Evolutionary conservation across 768 basidiomycete species (phyloP).

Genomic region (Chlorophyllum brunneum): DNA sequence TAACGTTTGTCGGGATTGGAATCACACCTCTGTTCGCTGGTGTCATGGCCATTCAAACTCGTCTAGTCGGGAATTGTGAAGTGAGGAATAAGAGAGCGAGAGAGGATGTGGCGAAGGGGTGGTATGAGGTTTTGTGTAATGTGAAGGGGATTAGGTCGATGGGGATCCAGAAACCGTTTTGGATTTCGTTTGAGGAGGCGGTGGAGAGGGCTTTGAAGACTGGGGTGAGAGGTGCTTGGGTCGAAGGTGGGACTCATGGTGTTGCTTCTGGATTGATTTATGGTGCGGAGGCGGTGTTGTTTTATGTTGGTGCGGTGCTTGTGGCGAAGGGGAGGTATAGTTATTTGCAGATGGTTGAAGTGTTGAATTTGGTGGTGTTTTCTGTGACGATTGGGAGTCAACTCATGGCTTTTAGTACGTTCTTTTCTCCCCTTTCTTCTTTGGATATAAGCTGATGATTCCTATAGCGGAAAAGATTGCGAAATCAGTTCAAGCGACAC

Average conservation of each 20-base stretch:
- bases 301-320: constrained; percentile 88
- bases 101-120: constrained; percentile 79
- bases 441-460: background rate
- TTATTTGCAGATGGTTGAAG: constrained; percentile 87
- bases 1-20: constrained; percentile 86
- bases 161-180: constrained; percentile 74
- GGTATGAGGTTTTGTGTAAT: constrained; percentile 84
- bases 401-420: constrained; percentile 89
- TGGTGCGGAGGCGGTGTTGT: constrained; percentile 84
- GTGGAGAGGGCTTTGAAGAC: constrained; percentile 55
- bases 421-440: constrained; percentile 8
- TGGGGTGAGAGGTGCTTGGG: constrained; percentile 80
- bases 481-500: constrained; percentile 82
- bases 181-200: constrained; percentile 62
- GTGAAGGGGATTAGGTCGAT: constrained; percentile 85
- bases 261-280: constrained; percentile 83
- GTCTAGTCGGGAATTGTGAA: constrained; percentile 70
- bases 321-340: constrained; percentile 77
- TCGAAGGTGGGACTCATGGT: constrained; percentile 82
- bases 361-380: constrained; percentile 89
- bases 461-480: constrained; percentile 66
- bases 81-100: constrained; percentile 78
- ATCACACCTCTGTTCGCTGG: constrained; percentile 81
- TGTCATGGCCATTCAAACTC: constrained; percentile 70
- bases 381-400: constrained; percentile 89